A percentile compares a stretch with the other conserved stretches of the same genome.
Evolutionary conservation across 192 early-diverging fungal species (phyloP).

Genomic region (Jimgerdemannia flammicorona): DNA sequence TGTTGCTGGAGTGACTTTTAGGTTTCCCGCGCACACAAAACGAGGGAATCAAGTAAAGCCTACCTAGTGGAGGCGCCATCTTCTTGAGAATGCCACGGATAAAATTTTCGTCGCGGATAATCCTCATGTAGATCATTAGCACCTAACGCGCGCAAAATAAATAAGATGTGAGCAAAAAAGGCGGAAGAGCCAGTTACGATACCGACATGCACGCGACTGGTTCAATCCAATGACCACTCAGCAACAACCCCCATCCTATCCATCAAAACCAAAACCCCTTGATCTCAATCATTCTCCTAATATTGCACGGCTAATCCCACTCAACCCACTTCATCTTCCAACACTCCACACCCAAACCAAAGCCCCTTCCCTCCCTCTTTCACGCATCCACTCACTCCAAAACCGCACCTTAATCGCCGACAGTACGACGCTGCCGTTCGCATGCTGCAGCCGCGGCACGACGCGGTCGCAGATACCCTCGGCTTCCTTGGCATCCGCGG

Average conservation of each 20-base stretch:
- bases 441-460: slow-evolving; percentile 91
- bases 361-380: slow-evolving; percentile 1
- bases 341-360: neutral
- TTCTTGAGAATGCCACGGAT: slow-evolving; percentile 72
- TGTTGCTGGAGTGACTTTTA: neutral
- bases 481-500: slow-evolving; percentile 77
- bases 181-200: too few species aligned
- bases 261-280: too few species aligned
- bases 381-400: slow-evolving; percentile 22
- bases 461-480: slow-evolving; percentile 87
- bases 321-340: too few species aligned
- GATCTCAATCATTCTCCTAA: too few species aligned
- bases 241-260: too few species aligned
- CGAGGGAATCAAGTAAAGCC: neutral
- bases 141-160: slow-evolving; percentile 29
- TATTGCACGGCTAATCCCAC: too few species aligned
- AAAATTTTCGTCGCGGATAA: slow-evolving; percentile 69
- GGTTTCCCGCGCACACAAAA: too few species aligned
- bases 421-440: slow-evolving; percentile 93
- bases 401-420: slow-evolving; percentile 75
- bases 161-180: too few species aligned
- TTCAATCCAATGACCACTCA: too few species aligned
- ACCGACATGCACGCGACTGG: too few species aligned
- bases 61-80: slow-evolving; percentile 93
- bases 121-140: slow-evolving; percentile 70